phyloP scores from a whole-genome alignment of 805 yeast genomes.

The Candida xyloterini region DNA sequence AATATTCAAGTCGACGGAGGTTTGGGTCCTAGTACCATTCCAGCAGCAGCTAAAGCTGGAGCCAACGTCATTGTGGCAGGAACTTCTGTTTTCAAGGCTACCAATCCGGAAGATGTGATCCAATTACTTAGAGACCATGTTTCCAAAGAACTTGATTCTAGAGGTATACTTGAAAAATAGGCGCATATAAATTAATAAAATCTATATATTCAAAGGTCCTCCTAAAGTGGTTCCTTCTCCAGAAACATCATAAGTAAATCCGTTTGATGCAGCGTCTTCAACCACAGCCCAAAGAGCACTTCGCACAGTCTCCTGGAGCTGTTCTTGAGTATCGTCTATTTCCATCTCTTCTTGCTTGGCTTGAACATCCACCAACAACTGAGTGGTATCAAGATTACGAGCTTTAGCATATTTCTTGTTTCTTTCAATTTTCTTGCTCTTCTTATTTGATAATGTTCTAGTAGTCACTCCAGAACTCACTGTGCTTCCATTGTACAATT shows the following conservation, averaged over 20 bases:
- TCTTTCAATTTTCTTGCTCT: constrained; percentile 75
- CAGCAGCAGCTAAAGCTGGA: constrained; percentile 89
- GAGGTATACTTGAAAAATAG: constrained; percentile 36
- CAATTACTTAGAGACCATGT: constrained; percentile 64
- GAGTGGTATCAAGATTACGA: constrained; percentile 41
- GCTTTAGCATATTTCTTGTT: constrained; percentile 67
- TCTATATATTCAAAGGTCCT: constrained; percentile 42
- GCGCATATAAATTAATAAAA: constrained; percentile 1
- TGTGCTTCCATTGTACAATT: constrained; percentile 40
- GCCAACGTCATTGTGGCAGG: constrained; percentile 99
- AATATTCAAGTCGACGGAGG: constrained; percentile 99
- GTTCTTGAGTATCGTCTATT: constrained; percentile 36
- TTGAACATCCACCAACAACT: constrained; percentile 46
- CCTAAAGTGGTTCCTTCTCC: constrained; percentile 88
- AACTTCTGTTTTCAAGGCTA: constrained; percentile 85
- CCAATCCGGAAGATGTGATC: constrained; percentile 75
- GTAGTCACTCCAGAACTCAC: constrained; percentile 41
- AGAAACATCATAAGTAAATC: constrained; percentile 38
- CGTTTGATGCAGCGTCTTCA: constrained; percentile 51
- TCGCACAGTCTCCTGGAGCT: constrained; percentile 47
- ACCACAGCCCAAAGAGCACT: constrained; percentile 71
- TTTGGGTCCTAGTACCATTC: constrained; percentile 80
- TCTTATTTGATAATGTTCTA: constrained; percentile 68
- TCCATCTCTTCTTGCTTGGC: constrained; percentile 54
- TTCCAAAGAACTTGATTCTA: constrained; percentile 41